These are phyloP conservation scores for Melanogaster broomeanus DNA, from an alignment of 768 basidiomycete species.

Conservation along the genomic window DNA sequence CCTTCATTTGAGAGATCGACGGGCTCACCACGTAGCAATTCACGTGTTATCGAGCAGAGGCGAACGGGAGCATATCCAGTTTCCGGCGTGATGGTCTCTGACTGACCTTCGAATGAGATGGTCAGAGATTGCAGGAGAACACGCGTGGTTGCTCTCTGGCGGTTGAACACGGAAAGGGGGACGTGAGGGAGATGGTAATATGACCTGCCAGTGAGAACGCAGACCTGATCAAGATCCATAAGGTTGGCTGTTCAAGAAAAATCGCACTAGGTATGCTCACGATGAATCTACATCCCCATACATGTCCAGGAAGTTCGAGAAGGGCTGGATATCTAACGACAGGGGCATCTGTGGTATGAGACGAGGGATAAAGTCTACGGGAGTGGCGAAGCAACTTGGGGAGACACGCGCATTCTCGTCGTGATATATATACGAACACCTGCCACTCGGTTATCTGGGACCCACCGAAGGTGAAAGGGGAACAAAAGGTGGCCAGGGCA, in stretches of 20 bases:
- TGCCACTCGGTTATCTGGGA: constrained; percentile 29
- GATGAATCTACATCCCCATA: constrained; percentile 64
- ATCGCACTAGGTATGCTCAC: constrained; percentile 43
- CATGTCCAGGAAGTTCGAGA: constrained; percentile 60
- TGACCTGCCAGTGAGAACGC: constrained; percentile 88
- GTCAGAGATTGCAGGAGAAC: constrained; percentile 68
- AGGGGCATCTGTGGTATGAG: constrained; percentile 58
- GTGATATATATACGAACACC: constrained; percentile 24
- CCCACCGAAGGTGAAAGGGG: constrained; percentile 19
- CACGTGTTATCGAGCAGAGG: constrained; percentile 64
- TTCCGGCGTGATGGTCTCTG: constrained; percentile 64
- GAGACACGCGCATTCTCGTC: not conserved
- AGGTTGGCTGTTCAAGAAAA: constrained; percentile 5
- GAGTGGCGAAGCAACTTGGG: constrained; percentile 15
- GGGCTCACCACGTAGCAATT: constrained; percentile 50
- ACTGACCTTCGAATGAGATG: constrained; percentile 85
- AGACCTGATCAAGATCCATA: constrained; percentile 48
- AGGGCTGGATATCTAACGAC: constrained; percentile 62
- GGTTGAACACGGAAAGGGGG: constrained; percentile 58
- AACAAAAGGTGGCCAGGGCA: constrained; percentile 30
- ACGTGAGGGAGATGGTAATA: constrained; percentile 62
- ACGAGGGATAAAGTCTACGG: constrained; percentile 12
- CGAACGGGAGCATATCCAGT: constrained; percentile 71
- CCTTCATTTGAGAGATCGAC: constrained; percentile 67
- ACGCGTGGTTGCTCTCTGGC: constrained; percentile 45